Percentiles rank a stretch among this genome's conserved stretches.
phyloP scores from a whole-genome alignment of 2,329 filamentous ascomycete species.

The Hypoxylon sp. region DNA sequence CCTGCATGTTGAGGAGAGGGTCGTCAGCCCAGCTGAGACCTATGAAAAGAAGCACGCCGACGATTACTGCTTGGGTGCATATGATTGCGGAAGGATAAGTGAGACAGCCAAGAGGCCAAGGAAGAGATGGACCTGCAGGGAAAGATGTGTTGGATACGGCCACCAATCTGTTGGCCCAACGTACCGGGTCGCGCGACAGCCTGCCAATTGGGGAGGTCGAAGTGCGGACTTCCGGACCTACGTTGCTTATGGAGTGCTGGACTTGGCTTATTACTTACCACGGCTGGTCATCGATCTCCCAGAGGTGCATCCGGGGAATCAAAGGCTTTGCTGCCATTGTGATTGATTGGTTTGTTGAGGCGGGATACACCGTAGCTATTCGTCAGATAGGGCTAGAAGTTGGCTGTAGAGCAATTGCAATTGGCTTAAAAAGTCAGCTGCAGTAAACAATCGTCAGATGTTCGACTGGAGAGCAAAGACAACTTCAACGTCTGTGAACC shows the following conservation, averaged over 20 bases:
- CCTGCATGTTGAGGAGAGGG: slow-evolving; percentile 56
- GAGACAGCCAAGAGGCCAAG: slow-evolving; percentile 19
- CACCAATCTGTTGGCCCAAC: slow-evolving; percentile 30
- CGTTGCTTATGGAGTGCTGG: slow-evolving; percentile 18
- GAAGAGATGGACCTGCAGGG: slow-evolving; percentile 7
- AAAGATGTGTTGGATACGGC: slow-evolving; percentile 30
- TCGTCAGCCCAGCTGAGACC: not conserved
- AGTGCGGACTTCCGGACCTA: slow-evolving; percentile 36
- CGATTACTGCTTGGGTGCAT: not conserved
- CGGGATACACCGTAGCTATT: not conserved
- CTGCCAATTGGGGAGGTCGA: slow-evolving; percentile 27
- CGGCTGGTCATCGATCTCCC: slow-evolving; percentile 75
- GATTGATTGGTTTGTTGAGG: slow-evolving; percentile 8
- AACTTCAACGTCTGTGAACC: slow-evolving; percentile 19
- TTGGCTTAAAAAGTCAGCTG: not conserved
- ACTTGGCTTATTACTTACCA: slow-evolving; percentile 61
- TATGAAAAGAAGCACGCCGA: not conserved
- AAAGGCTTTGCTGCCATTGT: slow-evolving; percentile 57
- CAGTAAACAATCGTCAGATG: not conserved
- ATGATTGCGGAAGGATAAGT: slow-evolving; percentile 1
- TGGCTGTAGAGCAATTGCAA: not conserved
- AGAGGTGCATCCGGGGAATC: slow-evolving; percentile 71
- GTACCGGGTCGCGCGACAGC: slow-evolving; percentile 19
- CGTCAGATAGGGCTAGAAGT: not conserved
- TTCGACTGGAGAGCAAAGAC: not conserved